These are phyloP conservation scores for Fusarium penzigii DNA, from an alignment of 2,329 filamentous ascomycete genomes.

Conservation along the genomic window DNA sequence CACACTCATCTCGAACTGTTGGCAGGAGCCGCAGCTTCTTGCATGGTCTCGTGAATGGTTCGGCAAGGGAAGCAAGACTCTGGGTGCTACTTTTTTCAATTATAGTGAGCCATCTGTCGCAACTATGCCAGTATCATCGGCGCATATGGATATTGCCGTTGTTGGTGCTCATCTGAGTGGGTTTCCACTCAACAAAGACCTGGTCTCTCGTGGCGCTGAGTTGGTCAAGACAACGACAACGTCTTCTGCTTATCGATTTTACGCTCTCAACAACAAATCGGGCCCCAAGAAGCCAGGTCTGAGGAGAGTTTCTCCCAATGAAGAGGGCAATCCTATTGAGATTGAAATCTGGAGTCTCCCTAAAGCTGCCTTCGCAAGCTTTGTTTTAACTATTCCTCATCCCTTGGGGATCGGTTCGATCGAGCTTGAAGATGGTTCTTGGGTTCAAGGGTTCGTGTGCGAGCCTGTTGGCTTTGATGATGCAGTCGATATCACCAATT, in stretches of 20 bases:
- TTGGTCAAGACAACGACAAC: conserved; percentile 30
- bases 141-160: conserved; percentile 30
- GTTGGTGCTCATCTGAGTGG: conserved; percentile 39
- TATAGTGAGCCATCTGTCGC: conserved; percentile 1
- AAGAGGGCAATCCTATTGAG: conserved; percentile 31
- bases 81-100: conserved; percentile 32
- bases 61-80: conserved; percentile 11
- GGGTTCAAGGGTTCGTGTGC: conserved; percentile 40
- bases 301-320: conserved; percentile 20
- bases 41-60: conserved; percentile 32
- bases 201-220: conserved; percentile 31
- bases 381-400: conserved; percentile 34
- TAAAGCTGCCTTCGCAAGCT: conserved; percentile 29
- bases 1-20: conserved; percentile 38
- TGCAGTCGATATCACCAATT: conserved; percentile 34
- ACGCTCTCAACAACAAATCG: conserved; percentile 21
- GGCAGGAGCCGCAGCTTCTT: conserved; percentile 37
- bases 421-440: conserved; percentile 35
- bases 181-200: conserved; percentile 37
- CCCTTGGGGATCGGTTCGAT: conserved; percentile 39
- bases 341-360: conserved; percentile 40
- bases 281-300: conserved; percentile 35
- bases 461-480: conserved; percentile 34
- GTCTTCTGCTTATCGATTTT: conserved; percentile 33
- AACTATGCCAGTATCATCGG: background rate